Percentiles rank a stretch among this genome's conserved stretches.
Evolutionary conservation across 805 yeast genomes (phyloP).

Genomic region (Candida maesae): DNA sequence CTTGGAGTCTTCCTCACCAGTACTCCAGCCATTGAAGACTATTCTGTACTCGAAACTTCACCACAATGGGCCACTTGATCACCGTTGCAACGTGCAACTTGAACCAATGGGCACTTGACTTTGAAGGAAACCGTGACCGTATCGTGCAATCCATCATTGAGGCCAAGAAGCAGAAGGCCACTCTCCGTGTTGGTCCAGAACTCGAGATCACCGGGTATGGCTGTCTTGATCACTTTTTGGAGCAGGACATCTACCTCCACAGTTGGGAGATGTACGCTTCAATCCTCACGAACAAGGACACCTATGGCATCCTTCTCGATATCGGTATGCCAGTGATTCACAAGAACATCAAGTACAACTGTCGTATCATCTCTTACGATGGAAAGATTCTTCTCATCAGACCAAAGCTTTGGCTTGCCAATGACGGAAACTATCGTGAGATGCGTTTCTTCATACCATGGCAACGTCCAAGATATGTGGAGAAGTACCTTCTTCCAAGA

Average conservation of each 20-base stretch:
- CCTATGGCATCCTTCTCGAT: constrained; percentile 77
- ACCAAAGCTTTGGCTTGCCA: constrained; percentile 91
- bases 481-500: constrained; percentile 69
- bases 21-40: no score
- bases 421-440: constrained; percentile 97
- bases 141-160: constrained; percentile 73
- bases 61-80: constrained; percentile 82
- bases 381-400: constrained; percentile 79
- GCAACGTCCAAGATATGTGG: constrained; percentile 74
- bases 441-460: constrained; percentile 97
- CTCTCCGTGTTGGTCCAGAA: constrained; percentile 94
- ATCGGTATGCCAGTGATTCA: constrained; percentile 94
- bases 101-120: constrained; percentile 98
- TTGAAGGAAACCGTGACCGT: constrained; percentile 94
- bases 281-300: constrained; percentile 61
- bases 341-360: constrained; percentile 84
- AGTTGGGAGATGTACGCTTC: constrained; percentile 93
- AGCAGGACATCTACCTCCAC: constrained; percentile 82
- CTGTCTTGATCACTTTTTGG: constrained; percentile 90
- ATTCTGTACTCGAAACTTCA: no score
- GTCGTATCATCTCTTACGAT: constrained; percentile 79
- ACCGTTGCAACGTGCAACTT: constrained; percentile 92
- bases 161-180: constrained; percentile 76
- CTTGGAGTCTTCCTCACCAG: no score
- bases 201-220: constrained; percentile 94